phyloP scores from a whole-genome alignment of 352 stramenopile genomes.

The Phytophthora sojae region DNA sequence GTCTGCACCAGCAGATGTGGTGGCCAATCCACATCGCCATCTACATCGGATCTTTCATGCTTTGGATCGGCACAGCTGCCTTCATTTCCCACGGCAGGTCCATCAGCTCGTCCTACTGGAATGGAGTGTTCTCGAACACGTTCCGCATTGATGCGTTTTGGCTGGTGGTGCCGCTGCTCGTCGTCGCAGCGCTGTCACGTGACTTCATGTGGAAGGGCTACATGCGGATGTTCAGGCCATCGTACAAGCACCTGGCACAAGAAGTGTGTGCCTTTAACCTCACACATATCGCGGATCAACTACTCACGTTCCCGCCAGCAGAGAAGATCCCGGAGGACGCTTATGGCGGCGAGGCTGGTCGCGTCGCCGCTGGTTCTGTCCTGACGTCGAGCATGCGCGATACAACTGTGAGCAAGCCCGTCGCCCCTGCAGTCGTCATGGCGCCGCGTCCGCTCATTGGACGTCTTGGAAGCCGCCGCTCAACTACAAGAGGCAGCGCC shows the following conservation, averaged over 20 bases:
- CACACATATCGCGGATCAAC: slow-evolving; percentile 63
- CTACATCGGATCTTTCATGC: slow-evolving; percentile 69
- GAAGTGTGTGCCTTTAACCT: slow-evolving; percentile 80
- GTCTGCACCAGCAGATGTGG: slow-evolving; percentile 88
- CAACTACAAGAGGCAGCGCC: slow-evolving; percentile 66
- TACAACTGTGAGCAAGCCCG: slow-evolving; percentile 34
- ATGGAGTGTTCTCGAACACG: slow-evolving; percentile 79
- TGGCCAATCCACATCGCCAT: slow-evolving; percentile 76
- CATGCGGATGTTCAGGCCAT: slow-evolving; percentile 78
- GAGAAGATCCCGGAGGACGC: slow-evolving; percentile 72
- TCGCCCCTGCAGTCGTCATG: slow-evolving; percentile 42
- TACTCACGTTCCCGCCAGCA: slow-evolving; percentile 83
- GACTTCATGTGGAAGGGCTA: slow-evolving; percentile 90
- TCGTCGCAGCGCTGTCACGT: slow-evolving; percentile 72
- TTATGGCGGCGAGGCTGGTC: slow-evolving; percentile 36
- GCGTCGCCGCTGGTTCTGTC: slow-evolving; percentile 24
- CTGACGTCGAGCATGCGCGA: slow-evolving; percentile 39
- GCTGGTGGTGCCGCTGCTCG: slow-evolving; percentile 76
- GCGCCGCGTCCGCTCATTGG: slow-evolving; percentile 35
- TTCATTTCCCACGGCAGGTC: slow-evolving; percentile 81
- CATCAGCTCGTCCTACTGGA: slow-evolving; percentile 85
- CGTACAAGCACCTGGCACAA: slow-evolving; percentile 88
- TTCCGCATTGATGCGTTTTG: slow-evolving; percentile 79
- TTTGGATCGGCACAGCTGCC: slow-evolving; percentile 78
- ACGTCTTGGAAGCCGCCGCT: slow-evolving; percentile 42